A percentile compares a stretch with the other conserved stretches of the same genome.
phyloP scores from a whole-genome alignment of 2,329 filamentous ascomycete genomes.

The Dactylonectria macrodidyma region DNA sequence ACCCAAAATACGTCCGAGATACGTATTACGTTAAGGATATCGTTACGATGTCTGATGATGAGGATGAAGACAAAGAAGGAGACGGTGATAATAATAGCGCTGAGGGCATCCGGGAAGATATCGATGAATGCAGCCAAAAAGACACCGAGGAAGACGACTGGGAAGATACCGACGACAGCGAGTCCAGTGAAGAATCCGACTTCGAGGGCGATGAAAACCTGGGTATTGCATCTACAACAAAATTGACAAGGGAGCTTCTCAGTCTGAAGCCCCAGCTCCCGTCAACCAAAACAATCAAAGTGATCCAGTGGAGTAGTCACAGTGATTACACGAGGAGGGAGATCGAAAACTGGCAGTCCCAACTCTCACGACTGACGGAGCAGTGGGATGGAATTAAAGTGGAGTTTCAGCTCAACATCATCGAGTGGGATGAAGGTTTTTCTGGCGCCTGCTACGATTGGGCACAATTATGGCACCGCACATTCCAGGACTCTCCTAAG shows the following conservation, averaged over 20 bases:
- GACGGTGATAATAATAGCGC: no score
- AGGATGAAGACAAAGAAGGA: neutral
- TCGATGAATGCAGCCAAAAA: no score
- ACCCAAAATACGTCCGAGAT: neutral
- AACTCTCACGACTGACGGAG: neutral
- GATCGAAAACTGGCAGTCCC: neutral
- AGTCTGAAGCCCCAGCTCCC: conserved; percentile 17
- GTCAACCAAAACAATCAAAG: conserved; percentile 1
- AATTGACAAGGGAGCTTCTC: conserved; percentile 8
- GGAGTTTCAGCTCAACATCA: conserved; percentile 16
- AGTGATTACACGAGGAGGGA: neutral
- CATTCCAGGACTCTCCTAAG: neutral
- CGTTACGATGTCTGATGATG: neutral
- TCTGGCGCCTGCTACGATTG: conserved; percentile 16
- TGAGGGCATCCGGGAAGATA: no score
- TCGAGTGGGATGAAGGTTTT: conserved; percentile 14
- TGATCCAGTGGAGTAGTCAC: conserved; percentile 13
- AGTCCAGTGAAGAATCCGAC: neutral
- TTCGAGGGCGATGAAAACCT: neutral
- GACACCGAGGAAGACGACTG: no score
- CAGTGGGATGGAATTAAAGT: conserved; percentile 8
- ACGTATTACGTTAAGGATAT: neutral
- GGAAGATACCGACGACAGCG: no score
- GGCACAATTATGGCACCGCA: conserved; percentile 9
- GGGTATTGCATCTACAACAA: neutral